These are phyloP conservation scores for Mortierella sp. DNA, from an alignment of 371 early-diverging fungal genomes.

Conservation along the genomic window DNA sequence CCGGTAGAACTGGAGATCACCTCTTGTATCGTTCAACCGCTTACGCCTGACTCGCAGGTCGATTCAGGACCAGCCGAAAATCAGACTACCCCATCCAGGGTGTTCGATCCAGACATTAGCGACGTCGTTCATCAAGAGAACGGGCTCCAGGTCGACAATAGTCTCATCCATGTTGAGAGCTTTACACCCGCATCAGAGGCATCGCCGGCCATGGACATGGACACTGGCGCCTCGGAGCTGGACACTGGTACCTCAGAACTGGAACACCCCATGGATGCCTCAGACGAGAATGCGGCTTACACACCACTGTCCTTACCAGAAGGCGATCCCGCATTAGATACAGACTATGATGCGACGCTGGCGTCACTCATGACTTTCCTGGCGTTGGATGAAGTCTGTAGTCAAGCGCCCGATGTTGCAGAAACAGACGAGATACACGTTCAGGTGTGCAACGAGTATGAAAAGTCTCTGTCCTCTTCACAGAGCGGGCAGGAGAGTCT, in stretches of 20 bases:
- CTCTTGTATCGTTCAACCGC: slow-evolving; percentile 14
- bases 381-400: no score
- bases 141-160: background rate
- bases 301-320: slow-evolving; percentile 5
- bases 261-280: no score
- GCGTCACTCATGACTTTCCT: no score
- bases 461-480: no score
- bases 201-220: background rate
- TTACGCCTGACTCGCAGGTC: slow-evolving; percentile 17
- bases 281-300: background rate
- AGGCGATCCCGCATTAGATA: background rate
- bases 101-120: background rate
- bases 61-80: slow-evolving; percentile 1
- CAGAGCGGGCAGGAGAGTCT: background rate
- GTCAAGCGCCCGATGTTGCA: no score
- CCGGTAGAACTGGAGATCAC: slow-evolving; percentile 33
- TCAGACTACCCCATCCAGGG: background rate
- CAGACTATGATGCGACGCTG: no score
- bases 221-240: background rate
- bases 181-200: background rate
- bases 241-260: no score
- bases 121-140: background rate
- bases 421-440: no score
- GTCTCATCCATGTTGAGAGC: background rate
- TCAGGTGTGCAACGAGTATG: no score